Conservation (phyloP, 495 filamentous ascomycete genomes). For the Podospora tetraspora region DNA sequence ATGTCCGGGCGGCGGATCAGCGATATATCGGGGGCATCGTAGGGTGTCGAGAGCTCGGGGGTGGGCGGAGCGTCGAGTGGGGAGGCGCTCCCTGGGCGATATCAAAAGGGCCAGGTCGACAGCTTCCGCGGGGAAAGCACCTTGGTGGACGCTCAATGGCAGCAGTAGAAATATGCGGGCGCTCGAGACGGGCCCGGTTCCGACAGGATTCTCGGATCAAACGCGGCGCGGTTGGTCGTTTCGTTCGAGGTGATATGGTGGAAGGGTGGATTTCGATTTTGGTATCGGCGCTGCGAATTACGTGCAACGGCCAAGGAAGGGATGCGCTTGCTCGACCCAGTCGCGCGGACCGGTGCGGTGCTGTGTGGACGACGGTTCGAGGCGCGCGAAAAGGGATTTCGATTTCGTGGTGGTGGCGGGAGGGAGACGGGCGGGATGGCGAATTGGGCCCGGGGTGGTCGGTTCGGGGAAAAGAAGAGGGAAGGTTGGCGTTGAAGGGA, state of each 20-base stretch:
- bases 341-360: background rate
- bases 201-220: background rate
- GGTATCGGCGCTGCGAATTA: slow-evolving; percentile 1
- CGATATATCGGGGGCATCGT: slow-evolving; percentile 13
- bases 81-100: background rate
- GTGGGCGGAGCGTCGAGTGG: background rate
- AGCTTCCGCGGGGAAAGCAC: background rate
- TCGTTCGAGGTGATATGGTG: background rate
- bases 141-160: background rate
- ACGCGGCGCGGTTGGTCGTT: background rate
- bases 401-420: background rate
- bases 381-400: background rate
- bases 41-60: background rate
- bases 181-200: background rate
- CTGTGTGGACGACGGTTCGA: background rate
- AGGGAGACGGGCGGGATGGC: slow-evolving; percentile 1
- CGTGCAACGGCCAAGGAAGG: background rate
- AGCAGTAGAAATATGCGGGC: background rate
- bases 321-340: background rate
- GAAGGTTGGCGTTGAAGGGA: slow-evolving; percentile 11
- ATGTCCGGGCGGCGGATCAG: slow-evolving; percentile 14
- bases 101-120: background rate
- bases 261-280: slow-evolving; percentile 4
- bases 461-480: slow-evolving; percentile 9
- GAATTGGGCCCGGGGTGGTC: slow-evolving; percentile 9